These are phyloP conservation scores for Tetrastigma voinierianum DNA, from an alignment of 164 flowering plant species.

Conservation along the genomic window DNA sequence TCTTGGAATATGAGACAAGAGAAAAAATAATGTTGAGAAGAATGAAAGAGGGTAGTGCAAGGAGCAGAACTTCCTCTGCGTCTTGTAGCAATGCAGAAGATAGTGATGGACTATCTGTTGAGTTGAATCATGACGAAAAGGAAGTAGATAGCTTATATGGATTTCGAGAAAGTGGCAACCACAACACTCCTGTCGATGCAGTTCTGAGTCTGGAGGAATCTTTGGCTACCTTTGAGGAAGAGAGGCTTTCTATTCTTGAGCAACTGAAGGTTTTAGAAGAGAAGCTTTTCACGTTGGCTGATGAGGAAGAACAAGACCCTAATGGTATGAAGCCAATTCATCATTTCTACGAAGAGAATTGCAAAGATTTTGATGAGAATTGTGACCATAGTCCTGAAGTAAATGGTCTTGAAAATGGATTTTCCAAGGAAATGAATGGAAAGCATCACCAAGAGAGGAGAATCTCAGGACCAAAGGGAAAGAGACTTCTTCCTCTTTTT, in stretches of 20 bases:
- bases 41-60: constrained; percentile 34
- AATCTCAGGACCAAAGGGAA: constrained; percentile 45
- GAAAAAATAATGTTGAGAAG: constrained; percentile 45
- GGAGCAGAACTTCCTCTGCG: constrained; percentile 52
- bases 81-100: constrained; percentile 62
- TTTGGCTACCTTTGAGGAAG: constrained; percentile 74
- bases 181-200: constrained; percentile 54
- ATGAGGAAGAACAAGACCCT: constrained; percentile 44
- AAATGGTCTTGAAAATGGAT: constrained; percentile 49
- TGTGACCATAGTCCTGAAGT: constrained; percentile 16
- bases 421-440: constrained; percentile 37
- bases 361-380: constrained; percentile 21
- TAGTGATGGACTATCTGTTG: constrained; percentile 62
- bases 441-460: constrained; percentile 41
- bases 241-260: constrained; percentile 72
- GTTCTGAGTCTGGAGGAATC: constrained; percentile 61
- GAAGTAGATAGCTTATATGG: constrained; percentile 35
- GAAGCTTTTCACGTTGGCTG: constrained; percentile 63
- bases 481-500: constrained; percentile 76
- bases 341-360: constrained; percentile 29
- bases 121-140: constrained; percentile 52
- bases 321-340: constrained; percentile 36
- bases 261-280: constrained; percentile 83
- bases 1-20: constrained; percentile 48
- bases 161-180: constrained; percentile 32